Evolutionary conservation across 345 rosid genomes (phyloP).

Genomic region (Gossypium thurberi): DNA sequence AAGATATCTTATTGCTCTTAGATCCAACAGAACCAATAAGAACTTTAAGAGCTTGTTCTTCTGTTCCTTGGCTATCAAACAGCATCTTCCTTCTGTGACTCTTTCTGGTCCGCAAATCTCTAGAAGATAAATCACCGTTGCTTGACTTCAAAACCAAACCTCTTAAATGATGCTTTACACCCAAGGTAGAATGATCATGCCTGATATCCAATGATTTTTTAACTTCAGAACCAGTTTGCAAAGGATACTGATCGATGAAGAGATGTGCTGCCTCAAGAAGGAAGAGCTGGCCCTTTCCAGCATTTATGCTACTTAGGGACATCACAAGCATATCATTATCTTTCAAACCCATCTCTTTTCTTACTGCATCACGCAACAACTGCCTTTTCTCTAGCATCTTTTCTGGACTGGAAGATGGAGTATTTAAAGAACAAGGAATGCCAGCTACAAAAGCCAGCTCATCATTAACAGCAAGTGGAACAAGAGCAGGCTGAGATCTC

Average conservation of each 20-base stretch:
- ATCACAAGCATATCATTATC: constrained; percentile 79
- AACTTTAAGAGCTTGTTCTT: constrained; percentile 50
- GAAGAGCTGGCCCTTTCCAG: constrained; percentile 87
- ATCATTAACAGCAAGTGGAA: constrained; percentile 85
- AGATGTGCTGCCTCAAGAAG: constrained; percentile 62
- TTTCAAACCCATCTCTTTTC: constrained; percentile 71
- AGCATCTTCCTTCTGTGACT: constrained; percentile 24
- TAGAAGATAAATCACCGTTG: constrained; percentile 12
- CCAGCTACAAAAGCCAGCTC: constrained; percentile 97
- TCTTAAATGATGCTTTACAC: constrained; percentile 53
- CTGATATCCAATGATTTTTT: constrained; percentile 26
- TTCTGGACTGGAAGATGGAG: constrained; percentile 50
- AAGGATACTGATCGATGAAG: constrained; percentile 38
- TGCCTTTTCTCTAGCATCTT: constrained; percentile 59
- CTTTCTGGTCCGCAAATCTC: constrained; percentile 13
- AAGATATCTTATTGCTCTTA: constrained; percentile 85
- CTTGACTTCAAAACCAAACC: constrained; percentile 44
- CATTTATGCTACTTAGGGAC: constrained; percentile 89
- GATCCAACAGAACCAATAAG: constrained; percentile 98
- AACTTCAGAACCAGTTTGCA: constrained; percentile 25
- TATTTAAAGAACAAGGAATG: constrained; percentile 60
- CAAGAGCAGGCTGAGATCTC: constrained; percentile 71
- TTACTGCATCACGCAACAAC: constrained; percentile 54
- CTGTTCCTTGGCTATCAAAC: constrained; percentile 22
- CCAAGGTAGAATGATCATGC: constrained; percentile 29